A percentile compares a stretch with the other conserved stretches of the same genome.
Evolutionary conservation across 192 early-diverging fungal genomes (phyloP).

Genomic region (Umbelopsis isabellina): DNA sequence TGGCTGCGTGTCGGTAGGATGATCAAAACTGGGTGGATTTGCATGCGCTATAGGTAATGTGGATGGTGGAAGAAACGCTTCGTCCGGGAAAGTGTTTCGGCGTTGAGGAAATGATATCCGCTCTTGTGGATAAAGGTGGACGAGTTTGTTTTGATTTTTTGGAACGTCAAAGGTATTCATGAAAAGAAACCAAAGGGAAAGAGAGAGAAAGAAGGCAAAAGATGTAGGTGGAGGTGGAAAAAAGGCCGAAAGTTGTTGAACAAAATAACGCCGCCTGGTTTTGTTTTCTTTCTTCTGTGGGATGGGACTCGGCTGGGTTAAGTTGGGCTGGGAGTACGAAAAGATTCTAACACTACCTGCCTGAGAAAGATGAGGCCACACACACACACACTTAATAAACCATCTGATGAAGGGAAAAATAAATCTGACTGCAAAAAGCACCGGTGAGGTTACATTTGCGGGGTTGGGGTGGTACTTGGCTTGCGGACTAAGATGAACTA

Average conservation of each 20-base stretch:
- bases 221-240: not conserved
- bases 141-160: slow-evolving; percentile 12
- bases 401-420: not conserved
- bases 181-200: not conserved
- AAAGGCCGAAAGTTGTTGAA: slow-evolving; percentile 3
- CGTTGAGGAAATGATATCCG: slow-evolving; percentile 17
- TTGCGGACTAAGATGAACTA: slow-evolving; percentile 16
- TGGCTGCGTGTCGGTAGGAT: not conserved
- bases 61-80: slow-evolving; percentile 1
- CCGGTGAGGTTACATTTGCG: slow-evolving; percentile 9
- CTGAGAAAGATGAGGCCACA: not conserved
- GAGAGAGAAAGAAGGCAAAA: not conserved
- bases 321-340: no score
- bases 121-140: slow-evolving; percentile 17
- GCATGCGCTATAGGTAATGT: not conserved
- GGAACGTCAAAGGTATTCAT: slow-evolving; percentile 22
- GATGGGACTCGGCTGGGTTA: no score
- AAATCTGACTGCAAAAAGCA: not conserved
- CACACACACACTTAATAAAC: not conserved
- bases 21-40: not conserved
- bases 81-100: not conserved
- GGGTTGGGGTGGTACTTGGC: slow-evolving; percentile 17
- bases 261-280: no score
- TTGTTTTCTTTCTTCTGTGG: no score
- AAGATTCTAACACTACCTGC: not conserved